Evolutionary conservation across 2,329 filamentous ascomycete species (phyloP).

Genomic region (Trichoderma lentiforme): DNA sequence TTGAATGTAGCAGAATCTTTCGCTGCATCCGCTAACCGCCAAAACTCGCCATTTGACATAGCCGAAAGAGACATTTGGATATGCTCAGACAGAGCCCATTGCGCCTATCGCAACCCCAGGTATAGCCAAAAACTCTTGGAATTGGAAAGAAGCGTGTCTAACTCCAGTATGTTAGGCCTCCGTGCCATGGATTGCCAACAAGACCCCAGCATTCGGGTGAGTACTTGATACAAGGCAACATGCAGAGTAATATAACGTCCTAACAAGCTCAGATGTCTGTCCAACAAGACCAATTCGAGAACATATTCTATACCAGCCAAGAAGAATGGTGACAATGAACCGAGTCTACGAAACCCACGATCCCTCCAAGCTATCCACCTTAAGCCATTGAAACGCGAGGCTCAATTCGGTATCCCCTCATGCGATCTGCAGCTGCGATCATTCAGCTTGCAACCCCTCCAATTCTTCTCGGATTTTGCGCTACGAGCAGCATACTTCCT

Average conservation of each 20-base stretch:
- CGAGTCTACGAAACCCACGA: constrained; percentile 60
- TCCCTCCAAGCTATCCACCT: constrained; percentile 84
- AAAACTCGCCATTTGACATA: not conserved
- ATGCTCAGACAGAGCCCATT: constrained; percentile 32
- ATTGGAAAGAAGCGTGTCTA: not conserved
- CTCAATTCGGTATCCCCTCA: constrained; percentile 73
- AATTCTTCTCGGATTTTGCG: constrained; percentile 93
- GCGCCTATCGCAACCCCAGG: constrained; percentile 26
- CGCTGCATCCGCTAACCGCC: not conserved
- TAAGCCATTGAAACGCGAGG: constrained; percentile 72
- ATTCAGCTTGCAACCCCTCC: constrained; percentile 83
- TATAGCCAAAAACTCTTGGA: constrained; percentile 12
- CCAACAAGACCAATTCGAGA: not conserved
- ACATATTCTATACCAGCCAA: not conserved
- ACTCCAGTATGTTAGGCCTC: not conserved
- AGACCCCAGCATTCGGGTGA: constrained; percentile 11
- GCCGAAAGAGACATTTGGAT: not conserved
- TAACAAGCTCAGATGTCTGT: not conserved
- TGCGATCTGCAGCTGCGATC: constrained; percentile 93
- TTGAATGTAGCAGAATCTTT: constrained; percentile 8
- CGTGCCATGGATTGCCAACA: constrained; percentile 2
- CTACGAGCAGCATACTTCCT: constrained; percentile 93
- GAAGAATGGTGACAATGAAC: not conserved
- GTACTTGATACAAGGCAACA: not conserved
- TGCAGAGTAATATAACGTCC: not conserved